These are phyloP conservation scores for Pyricularia grisea DNA, from an alignment of 2,329 filamentous ascomycete genomes.

Conservation along the genomic window DNA sequence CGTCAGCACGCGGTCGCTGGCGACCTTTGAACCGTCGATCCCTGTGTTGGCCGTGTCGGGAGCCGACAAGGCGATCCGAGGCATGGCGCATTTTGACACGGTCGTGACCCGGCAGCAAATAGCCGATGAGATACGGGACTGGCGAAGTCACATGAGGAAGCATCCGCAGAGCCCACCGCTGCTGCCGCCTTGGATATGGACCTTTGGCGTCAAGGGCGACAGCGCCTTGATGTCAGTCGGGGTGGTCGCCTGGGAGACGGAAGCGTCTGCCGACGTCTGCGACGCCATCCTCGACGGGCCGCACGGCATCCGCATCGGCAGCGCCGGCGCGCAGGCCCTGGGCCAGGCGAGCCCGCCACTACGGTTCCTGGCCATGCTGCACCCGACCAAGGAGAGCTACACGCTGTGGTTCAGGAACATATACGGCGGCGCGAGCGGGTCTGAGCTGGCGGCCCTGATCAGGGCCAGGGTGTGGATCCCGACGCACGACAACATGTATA, in stretches of 20 bases:
- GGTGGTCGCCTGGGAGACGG: background rate
- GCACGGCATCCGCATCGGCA: background rate
- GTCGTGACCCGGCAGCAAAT: background rate
- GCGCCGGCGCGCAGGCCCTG: background rate
- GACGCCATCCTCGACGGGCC: background rate
- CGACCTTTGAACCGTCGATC: background rate
- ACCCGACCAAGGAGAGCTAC: constrained; percentile 7
- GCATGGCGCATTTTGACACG: background rate
- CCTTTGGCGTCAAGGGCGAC: background rate
- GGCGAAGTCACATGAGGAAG: background rate
- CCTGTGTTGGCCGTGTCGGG: background rate
- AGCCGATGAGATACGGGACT: background rate
- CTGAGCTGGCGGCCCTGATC: background rate
- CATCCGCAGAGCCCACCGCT: background rate
- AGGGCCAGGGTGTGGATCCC: background rate
- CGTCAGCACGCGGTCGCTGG: background rate
- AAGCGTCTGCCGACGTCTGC: background rate
- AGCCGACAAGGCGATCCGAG: background rate
- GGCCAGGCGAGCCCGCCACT: background rate
- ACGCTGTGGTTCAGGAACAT: background rate
- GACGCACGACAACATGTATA: background rate
- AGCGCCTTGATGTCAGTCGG: background rate
- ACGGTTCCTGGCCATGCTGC: constrained; percentile 8
- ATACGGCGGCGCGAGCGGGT: background rate
- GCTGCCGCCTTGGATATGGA: background rate